Evolutionary conservation across 495 filamentous ascomycete genomes (phyloP), one percentile per base, ranked within the genome.

Genomic region (Hypomontagnella submonticulosa): DNA sequence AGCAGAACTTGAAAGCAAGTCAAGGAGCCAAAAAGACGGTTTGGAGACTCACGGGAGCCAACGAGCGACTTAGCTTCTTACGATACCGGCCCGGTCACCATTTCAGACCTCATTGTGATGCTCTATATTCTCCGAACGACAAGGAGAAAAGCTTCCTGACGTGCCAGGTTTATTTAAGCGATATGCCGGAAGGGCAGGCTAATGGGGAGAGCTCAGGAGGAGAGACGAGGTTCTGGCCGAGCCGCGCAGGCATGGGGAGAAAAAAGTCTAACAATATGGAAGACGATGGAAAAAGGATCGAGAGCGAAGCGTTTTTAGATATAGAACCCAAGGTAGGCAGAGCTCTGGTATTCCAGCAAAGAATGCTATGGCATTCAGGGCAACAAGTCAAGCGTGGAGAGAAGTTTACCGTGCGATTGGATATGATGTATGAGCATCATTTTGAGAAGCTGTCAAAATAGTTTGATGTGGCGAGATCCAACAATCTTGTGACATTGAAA

Each of bases 41-140:
- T 44, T 90, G 84, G 80, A 77, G 75, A 56, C 71, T 92, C 50
- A 81, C 78, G 0, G 69, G 87, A 33, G 71, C 92, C 38, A 95
- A 97, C 75, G 88, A 96, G 70, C 75, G 92, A 43, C 80, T 96
- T 76, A 78, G 92, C 33, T 93, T 96, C 73, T 76, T 97, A 41
- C 90, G 84, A 67, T 97, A 96, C 72, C 85, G 81, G 0, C 77
- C 81, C 4, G 91, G 91, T 0, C 85, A 92, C 66, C 94, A 89
- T 72, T 97, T 97, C 66, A 84, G 80, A 47, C 80, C 88, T 3
- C 93, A 97, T 72, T 88, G 85, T 68, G 93, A 97, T 75, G 89
- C 83, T 13, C 65, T 73, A 11, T 96, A 90, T 70, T 73, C 77
- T 7, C 88, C 85, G 1, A 80, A 85, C 67, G 64, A 60, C 10